Base-by-base conservation (phyloP, 345 rosid species). In the Sonneratia caseolaris region DNA sequence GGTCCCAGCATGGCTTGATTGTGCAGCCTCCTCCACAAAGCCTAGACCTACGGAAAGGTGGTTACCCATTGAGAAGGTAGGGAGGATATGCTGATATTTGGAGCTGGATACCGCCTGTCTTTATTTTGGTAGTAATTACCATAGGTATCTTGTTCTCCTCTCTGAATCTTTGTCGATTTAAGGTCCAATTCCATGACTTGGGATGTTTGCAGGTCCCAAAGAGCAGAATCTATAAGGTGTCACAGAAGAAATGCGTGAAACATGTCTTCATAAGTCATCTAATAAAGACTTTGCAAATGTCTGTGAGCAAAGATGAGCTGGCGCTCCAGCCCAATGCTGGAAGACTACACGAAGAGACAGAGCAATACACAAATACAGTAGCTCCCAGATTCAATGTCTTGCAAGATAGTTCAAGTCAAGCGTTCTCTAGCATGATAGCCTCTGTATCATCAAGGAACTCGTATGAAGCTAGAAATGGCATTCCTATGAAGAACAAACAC, bases 211-310 rank as follows among this genome's bases (percentile, higher is more conserved):
- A 84, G 92, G 81, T 78, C 68, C 74, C 51, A 2, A 75, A 77
- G 72, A 79, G 38, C 65, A 59, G 61, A 40, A 49, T 49, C 68
- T 77, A 64, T 40, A 79, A 74, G 73, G 78, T 75, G 70, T 74
- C 83, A 65, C 69, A 82, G 84, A 91, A 83, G 82, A 85, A 77
- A 72, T 84, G 92, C 69, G 78, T 86, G 3, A 68, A 84, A 79
- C 98, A 93, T 81, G 83, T 87, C 66, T 81, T 82, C 78, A 89
- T 93, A 73, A 79, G 87, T 70, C 83, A 22, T 59, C 86, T 93
- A 78, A 93, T 88, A 70, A 80, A 62, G 69, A 72, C 45, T 73
- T 76, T 88, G 57, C 80, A 86, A 68, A 75, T 38, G 38, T 67
- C 68, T 61, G 80, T 77, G 56, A 77, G 71, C 72, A 82, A 80